These are phyloP conservation scores for Colletotrichum limetticola DNA, from an alignment of 2,329 filamentous ascomycete species.

Conservation along the genomic window DNA sequence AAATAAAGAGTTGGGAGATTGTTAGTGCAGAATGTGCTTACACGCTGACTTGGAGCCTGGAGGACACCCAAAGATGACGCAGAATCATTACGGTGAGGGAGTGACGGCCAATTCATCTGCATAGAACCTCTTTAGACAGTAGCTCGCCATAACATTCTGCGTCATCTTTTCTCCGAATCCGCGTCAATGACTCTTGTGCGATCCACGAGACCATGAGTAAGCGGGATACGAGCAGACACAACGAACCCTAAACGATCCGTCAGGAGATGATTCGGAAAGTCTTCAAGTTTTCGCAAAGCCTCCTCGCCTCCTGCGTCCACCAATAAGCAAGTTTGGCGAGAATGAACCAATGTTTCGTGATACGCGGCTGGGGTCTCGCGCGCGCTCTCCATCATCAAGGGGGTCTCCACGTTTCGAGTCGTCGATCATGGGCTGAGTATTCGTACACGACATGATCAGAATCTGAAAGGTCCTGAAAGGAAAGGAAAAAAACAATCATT, in stretches of 20 bases:
- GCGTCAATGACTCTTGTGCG: too few species aligned
- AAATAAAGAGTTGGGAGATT: not conserved
- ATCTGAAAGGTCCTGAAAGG: not conserved
- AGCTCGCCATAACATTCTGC: not conserved
- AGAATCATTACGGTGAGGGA: too few species aligned
- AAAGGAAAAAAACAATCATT: not conserved
- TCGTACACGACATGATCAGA: not conserved
- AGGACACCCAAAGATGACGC: too few species aligned
- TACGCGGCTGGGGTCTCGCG: not conserved
- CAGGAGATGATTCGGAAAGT: not conserved
- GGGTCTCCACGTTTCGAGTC: slow-evolving; percentile 12
- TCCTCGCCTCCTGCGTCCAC: not conserved
- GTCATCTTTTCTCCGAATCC: not conserved
- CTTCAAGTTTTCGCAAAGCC: not conserved
- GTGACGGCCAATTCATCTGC: not conserved
- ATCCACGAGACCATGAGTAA: too few species aligned
- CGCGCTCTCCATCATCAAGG: not conserved
- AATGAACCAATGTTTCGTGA: slow-evolving; percentile 10
- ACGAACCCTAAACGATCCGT: not conserved
- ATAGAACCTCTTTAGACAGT: not conserved
- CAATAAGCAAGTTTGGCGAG: not conserved
- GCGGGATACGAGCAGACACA: not conserved
- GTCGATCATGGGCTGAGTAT: slow-evolving; percentile 2
- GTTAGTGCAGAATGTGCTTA: not conserved
- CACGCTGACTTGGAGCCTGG: not conserved